Evolutionary conservation across 1,284 basidiomycete species (phyloP), one percentile per base, ranked within the genome.

Genomic region (Moesziomyces sp.): DNA sequence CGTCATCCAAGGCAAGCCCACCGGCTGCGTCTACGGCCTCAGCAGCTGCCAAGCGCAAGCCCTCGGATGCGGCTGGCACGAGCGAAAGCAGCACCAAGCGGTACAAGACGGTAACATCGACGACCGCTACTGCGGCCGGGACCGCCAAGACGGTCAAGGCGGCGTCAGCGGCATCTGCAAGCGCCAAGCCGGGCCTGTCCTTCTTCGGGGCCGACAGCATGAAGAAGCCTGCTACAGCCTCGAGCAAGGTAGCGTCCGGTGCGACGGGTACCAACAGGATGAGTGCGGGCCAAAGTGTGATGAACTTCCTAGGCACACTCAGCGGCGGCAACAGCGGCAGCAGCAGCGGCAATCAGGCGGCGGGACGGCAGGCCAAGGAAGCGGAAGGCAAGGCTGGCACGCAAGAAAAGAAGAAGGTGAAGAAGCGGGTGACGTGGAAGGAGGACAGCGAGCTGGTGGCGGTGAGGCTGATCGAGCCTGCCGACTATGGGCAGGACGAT

Each of bases 341-440:
- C 28, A 47, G 19, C n/a, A 44, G 28, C 21, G 42, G 7, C 58
- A 63, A 69, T 19, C 60, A 61, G 26, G 49, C 45, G 6, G 50
- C 46, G n/a, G 58, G 53, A 5, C 19, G n/a, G 4, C 26, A 33
- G 14, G 28, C 42, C 14, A 45, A 21, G 18, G 35, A n/a, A 23
- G 40, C 48, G 11, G 51, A 40, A 3, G 38, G 38, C 11, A 45
- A 30, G 23, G 44, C 50, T 33, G 30, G 30, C 30, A 13, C 13
- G 8, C 45, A 58, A 21, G 14, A 10, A 6, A 57, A 56, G 49
- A 50, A 55, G n/a, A 77, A 74, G 47, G 58, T 47, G 23, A 75
- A 66, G 53, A 77, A 78, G 52, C 47, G 64, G 3, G 78, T 79
- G 21, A 69, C 44, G 16, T 80, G 74, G 74, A 76, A 65, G 52